Evolutionary conservation across 257 asterid species (phyloP).

Genomic region (Petunia secreta): DNA sequence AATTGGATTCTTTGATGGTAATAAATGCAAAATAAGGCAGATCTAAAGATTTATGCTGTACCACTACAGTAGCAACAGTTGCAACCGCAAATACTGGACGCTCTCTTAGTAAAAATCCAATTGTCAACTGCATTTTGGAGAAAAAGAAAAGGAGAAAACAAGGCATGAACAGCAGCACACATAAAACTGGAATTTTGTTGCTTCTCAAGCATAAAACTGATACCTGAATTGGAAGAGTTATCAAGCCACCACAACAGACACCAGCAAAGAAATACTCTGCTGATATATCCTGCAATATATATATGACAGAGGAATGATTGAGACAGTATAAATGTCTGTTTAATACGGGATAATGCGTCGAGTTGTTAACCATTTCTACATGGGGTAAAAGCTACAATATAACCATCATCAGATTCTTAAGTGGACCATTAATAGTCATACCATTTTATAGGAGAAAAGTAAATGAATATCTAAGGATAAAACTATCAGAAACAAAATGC

Average conservation of each 20-base stretch:
- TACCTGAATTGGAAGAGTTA: constrained; percentile 91
- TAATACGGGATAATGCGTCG: neutral
- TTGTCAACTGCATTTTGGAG: constrained; percentile 56
- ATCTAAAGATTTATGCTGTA: constrained; percentile 29
- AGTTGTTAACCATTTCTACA: constrained; percentile 1
- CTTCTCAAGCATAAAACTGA: neutral
- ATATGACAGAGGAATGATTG: constrained; percentile 19
- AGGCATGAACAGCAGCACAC: constrained; percentile 1
- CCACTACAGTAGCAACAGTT: constrained; percentile 85
- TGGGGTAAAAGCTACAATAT: neutral
- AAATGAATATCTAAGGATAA: neutral
- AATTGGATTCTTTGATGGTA: constrained; percentile 22
- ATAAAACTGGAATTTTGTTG: constrained; percentile 7
- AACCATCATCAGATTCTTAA: neutral
- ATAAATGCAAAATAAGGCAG: constrained; percentile 22
- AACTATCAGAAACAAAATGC: neutral
- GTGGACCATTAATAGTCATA: neutral
- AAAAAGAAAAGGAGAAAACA: constrained; percentile 11
- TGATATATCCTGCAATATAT: constrained; percentile 64
- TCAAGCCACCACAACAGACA: constrained; percentile 88
- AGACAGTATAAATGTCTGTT: constrained; percentile 9
- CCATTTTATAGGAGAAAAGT: neutral
- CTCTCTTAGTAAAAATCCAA: constrained; percentile 80
- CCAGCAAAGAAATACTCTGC: constrained; percentile 89
- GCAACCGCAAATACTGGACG: constrained; percentile 81